Base-by-base conservation (phyloP, 2,329 filamentous ascomycete species). In the Diaporthe longicolla region DNA sequence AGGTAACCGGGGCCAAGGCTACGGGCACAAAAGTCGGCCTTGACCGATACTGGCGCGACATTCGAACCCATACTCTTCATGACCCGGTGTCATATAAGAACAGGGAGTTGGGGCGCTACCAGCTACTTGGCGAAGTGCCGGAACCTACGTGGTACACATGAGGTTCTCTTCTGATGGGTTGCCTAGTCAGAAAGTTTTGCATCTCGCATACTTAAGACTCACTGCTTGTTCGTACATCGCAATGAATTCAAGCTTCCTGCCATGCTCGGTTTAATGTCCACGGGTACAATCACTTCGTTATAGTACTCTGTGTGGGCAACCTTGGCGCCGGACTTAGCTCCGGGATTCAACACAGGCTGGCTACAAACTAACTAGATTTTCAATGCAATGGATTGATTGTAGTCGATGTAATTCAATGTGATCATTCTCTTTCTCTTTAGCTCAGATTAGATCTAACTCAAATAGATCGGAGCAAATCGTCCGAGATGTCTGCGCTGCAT, bases 21-120 rank as follows among this genome's bases (percentile, higher is more conserved):
- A 93, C 91, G 0, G 86, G 87, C 0, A 83, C 83, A 71, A 91
- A 88, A 77, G 87, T 91, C 0, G 90, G 90, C 0, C 81, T 93
- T 73, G 91, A 93, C 82, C 83, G 91, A 1, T 93, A 91, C 80
- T 93, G 90, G 90, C 85, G 91, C 59, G 91, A 93, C 78, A 83
- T 93, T n/a, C 81, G 91, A 7, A 92, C 90, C 6, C 91, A 93
- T 81, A 89, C 87, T 0, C 80, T 93, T 77, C 91, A 93, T 81
- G 91, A 93, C 80, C 91, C 91, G 0, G 90, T 93, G 37, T 89
- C 90, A 32, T 93, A 92, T 78, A 93, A 93, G 85, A 90, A 92
- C 73, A 81, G 88, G 4, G 91, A 93, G 81, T 77, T 92, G 69
- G 91, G 91, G 0, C 82, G 88, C 29, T 93, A 86, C 78, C 83